Percentiles rank a stretch among this genome's conserved stretches.
phyloP scores from a whole-genome alignment of 73 alveolate species.

The Diophrys appendiculata region DNA sequence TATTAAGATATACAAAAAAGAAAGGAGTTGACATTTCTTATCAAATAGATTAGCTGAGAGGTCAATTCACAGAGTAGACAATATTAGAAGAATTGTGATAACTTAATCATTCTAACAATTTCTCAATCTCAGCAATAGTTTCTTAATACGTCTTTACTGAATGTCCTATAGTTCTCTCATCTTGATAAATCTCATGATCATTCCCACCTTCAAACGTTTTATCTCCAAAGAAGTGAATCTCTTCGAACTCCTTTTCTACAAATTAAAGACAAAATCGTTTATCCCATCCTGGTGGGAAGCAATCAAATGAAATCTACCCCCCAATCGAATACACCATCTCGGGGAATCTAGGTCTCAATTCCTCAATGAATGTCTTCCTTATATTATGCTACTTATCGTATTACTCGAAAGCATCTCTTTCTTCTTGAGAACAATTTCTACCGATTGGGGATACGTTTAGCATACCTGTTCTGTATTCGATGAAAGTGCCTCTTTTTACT shows the following conservation, averaged over 20 bases:
- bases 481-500: constrained; percentile 94
- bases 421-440: constrained; percentile 91
- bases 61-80: too few species aligned
- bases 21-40: too few species aligned
- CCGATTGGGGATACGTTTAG: constrained; percentile 96
- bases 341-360: background rate
- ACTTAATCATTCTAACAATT: background rate
- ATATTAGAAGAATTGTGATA: background rate
- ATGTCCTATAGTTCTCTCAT: constrained; percentile 85
- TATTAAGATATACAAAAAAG: too few species aligned
- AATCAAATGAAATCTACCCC: constrained; percentile 95
- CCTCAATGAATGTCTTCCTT: constrained; percentile 50
- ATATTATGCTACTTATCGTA: constrained; percentile 78
- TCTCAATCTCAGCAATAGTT: constrained; percentile 53
- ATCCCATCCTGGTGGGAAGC: constrained; percentile 96
- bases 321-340: constrained; percentile 90
- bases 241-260: constrained; percentile 77
- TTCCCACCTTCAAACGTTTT: constrained; percentile 94
- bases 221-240: constrained; percentile 96
- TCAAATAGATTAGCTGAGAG: too few species aligned
- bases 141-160: constrained; percentile 86
- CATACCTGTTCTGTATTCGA: constrained; percentile 95
- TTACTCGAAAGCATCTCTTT: constrained; percentile 89
- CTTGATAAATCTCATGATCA: constrained; percentile 90
- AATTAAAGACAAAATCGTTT: constrained; percentile 89